These are phyloP conservation scores for Lactuca sativa DNA, from an alignment of 129 eudicot genomes.

Conservation along the genomic window DNA sequence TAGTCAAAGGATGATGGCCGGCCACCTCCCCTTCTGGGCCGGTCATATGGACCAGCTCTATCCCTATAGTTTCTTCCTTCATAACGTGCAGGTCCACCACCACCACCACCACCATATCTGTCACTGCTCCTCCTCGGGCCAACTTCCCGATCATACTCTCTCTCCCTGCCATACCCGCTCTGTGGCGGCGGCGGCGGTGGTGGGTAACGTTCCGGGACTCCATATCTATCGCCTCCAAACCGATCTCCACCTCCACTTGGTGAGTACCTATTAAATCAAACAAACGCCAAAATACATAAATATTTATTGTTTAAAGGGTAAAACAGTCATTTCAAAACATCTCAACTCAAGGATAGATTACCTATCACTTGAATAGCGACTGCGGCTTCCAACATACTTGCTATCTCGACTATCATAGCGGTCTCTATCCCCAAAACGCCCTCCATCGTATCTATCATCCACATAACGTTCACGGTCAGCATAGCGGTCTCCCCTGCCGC, in stretches of 20 bases:
- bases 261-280: slow-evolving; percentile 49
- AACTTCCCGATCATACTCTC: slow-evolving; percentile 70
- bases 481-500: slow-evolving; percentile 74
- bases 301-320: background rate
- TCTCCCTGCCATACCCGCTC: slow-evolving; percentile 71
- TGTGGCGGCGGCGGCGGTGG: slow-evolving; percentile 33
- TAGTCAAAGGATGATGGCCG: slow-evolving; percentile 69
- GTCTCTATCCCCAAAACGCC: slow-evolving; percentile 70
- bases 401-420: slow-evolving; percentile 79
- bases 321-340: slow-evolving; percentile 11
- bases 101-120: slow-evolving; percentile 72
- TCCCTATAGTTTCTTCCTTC: slow-evolving; percentile 84
- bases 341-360: slow-evolving; percentile 15
- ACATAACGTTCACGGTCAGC: slow-evolving; percentile 71
- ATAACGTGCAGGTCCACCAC: slow-evolving; percentile 73
- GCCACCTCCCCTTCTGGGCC: slow-evolving; percentile 78
- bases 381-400: slow-evolving; percentile 71
- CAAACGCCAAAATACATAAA: background rate
- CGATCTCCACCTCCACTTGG: slow-evolving; percentile 72
- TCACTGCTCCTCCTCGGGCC: slow-evolving; percentile 71
- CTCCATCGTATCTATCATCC: slow-evolving; percentile 78
- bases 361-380: slow-evolving; percentile 66
- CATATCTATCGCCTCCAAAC: slow-evolving; percentile 62
- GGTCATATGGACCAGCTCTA: slow-evolving; percentile 87
- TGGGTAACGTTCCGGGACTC: slow-evolving; percentile 63